phyloP scores from a whole-genome alignment of 2,329 filamentous ascomycete genomes.

The Periconia sp. region DNA sequence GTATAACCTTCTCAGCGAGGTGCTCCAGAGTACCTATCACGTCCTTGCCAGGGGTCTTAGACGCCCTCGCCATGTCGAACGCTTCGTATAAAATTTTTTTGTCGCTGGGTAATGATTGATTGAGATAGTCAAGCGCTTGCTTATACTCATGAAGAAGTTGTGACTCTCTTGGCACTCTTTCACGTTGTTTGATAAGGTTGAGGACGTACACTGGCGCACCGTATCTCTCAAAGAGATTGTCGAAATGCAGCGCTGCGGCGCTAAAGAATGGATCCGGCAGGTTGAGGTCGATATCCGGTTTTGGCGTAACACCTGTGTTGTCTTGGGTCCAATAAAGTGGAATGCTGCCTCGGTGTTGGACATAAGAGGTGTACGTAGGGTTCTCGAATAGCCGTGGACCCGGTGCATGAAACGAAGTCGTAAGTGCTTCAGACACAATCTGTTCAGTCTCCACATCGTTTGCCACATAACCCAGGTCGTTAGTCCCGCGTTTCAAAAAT shows the following conservation, averaged over 20 bases:
- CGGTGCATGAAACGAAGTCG: conserved; percentile 93
- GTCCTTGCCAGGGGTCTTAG: conserved; percentile 88
- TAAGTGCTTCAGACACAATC: conserved; percentile 92
- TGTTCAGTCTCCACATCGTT: conserved; percentile 99
- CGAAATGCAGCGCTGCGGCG: conserved; percentile 91
- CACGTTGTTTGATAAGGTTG: conserved; percentile 85
- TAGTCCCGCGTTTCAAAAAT: conserved; percentile 92
- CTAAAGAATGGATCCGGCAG: conserved; percentile 96
- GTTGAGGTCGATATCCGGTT: conserved; percentile 94
- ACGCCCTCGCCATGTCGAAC: conserved; percentile 97
- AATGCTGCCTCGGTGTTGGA: conserved; percentile 96
- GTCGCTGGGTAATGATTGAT: conserved; percentile 84
- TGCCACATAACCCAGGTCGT: conserved; percentile 93
- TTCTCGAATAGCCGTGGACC: conserved; percentile 85
- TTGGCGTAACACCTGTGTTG: conserved; percentile 91
- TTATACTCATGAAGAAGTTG: conserved; percentile 90
- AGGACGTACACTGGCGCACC: conserved; percentile 90
- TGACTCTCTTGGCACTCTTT: conserved; percentile 87
- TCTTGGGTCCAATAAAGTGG: conserved; percentile 98
- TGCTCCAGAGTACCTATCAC: conserved; percentile 90
- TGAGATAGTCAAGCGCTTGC: conserved; percentile 86
- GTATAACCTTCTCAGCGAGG: conserved; percentile 87
- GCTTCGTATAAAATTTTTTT: conserved; percentile 93
- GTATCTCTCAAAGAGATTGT: conserved; percentile 92
- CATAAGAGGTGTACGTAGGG: conserved; percentile 92